phyloP scores from a whole-genome alignment of 345 rosid species.

The Hirschfeldia incana region DNA sequence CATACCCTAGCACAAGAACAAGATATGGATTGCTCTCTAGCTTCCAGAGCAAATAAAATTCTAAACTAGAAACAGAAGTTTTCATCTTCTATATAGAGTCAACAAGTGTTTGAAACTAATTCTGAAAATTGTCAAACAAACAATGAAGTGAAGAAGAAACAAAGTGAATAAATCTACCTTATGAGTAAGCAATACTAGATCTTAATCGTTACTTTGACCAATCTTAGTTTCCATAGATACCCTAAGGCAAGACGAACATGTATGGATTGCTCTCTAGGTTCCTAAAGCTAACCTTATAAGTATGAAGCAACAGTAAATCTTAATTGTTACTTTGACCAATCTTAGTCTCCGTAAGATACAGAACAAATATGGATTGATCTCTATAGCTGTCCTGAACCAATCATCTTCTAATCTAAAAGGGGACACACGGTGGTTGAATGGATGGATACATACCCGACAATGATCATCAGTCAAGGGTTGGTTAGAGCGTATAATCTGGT shows the following conservation, averaged over 20 bases:
- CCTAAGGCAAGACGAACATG: too few species aligned
- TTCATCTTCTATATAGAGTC: too few species aligned
- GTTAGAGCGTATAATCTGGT: slow-evolving; percentile 85
- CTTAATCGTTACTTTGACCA: too few species aligned
- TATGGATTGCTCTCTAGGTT: too few species aligned
- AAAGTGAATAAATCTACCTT: not conserved
- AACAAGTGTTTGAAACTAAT: not conserved
- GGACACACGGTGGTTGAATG: not conserved
- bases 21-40: not conserved
- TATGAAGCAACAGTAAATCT: not conserved
- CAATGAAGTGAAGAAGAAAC: not conserved
- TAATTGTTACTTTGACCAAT: not conserved
- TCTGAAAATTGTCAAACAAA: not conserved
- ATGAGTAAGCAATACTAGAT: too few species aligned
- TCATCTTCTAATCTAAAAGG: not conserved
- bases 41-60: too few species aligned
- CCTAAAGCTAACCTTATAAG: not conserved
- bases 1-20: not conserved
- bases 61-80: too few species aligned
- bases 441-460: slow-evolving; percentile 65
- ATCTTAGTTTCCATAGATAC: too few species aligned
- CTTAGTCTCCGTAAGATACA: too few species aligned
- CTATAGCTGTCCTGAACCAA: not conserved
- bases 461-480: slow-evolving; percentile 89
- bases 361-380: not conserved